These are phyloP conservation scores for Phycomyces blakesleeanus DNA, from an alignment of 192 early-diverging fungal genomes.

Conservation along the genomic window DNA sequence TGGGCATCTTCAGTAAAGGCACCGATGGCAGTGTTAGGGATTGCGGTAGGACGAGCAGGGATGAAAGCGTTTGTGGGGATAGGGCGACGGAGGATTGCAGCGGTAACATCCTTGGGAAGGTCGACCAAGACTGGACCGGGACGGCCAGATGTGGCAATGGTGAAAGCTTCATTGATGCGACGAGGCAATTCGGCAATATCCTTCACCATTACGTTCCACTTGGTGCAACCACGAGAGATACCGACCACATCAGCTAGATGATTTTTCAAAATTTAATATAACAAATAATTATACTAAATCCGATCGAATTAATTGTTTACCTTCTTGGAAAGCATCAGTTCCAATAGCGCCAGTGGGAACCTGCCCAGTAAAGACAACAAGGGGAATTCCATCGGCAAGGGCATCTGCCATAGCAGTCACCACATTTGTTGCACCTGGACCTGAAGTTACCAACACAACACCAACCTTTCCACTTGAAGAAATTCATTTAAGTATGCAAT, in stretches of 20 bases:
- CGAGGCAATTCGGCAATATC: constrained; percentile 93
- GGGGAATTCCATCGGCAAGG: constrained; percentile 87
- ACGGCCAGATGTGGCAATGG: constrained; percentile 91
- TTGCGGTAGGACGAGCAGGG: constrained; percentile 61
- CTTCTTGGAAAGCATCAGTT: constrained; percentile 96
- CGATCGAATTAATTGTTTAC: constrained; percentile 6
- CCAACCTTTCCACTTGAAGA: constrained; percentile 72
- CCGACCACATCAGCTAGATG: constrained; percentile 84
- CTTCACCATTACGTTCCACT: constrained; percentile 99
- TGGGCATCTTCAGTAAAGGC: constrained; percentile 42
- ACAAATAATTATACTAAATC: no score
- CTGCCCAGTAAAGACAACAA: constrained; percentile 95
- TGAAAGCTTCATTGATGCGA: constrained; percentile 97
- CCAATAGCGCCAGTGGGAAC: constrained; percentile 89
- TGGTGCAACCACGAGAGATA: constrained; percentile 94
- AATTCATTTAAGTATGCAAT: neutral
- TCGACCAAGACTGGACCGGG: constrained; percentile 97
- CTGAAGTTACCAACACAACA: constrained; percentile 78
- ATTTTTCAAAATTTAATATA: neutral
- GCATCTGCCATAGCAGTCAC: constrained; percentile 98
- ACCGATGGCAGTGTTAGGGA: constrained; percentile 47
- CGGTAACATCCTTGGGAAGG: constrained; percentile 97
- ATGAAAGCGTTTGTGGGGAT: constrained; percentile 74
- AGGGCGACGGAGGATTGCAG: constrained; percentile 76
- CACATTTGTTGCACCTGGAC: constrained; percentile 97